Percentiles rank a stretch among this genome's conserved stretches.
These are phyloP conservation scores for Uronychia setigera DNA, from an alignment of 73 alveolate species.

Conservation along the genomic window DNA sequence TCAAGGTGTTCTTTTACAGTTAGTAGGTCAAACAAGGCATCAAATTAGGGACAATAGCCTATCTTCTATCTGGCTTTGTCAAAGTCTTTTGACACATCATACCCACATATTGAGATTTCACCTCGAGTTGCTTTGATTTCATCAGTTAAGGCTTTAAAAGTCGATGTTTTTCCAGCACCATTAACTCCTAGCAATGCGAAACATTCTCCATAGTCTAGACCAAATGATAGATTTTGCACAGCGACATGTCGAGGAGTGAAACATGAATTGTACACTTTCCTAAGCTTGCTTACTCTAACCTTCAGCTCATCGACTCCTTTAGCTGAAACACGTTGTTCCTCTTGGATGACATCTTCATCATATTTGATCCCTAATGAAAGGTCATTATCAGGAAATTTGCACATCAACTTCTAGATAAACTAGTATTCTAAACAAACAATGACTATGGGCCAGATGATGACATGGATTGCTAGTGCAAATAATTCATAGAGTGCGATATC, in stretches of 20 bases:
- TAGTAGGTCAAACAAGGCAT: conserved; percentile 79
- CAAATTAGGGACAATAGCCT: conserved; percentile 93
- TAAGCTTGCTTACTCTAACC: conserved; percentile 65
- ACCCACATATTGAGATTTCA: conserved; percentile 56
- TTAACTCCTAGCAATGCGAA: conserved; percentile 97
- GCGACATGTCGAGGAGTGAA: conserved; percentile 63
- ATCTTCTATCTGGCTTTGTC: conserved; percentile 68
- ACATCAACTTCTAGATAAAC: neutral
- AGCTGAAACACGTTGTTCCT: conserved; percentile 32
- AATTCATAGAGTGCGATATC: too few species aligned
- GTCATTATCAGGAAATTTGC: neutral
- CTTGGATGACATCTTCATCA: conserved; percentile 50
- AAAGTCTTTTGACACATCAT: conserved; percentile 38
- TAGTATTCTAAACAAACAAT: neutral
- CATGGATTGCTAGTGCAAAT: too few species aligned
- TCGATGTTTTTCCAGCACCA: conserved; percentile 99
- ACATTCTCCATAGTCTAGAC: conserved; percentile 96
- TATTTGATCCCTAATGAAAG: neutral
- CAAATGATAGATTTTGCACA: conserved; percentile 85
- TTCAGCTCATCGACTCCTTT: conserved; percentile 24
- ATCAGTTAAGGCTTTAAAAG: conserved; percentile 89
- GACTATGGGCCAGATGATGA: too few species aligned
- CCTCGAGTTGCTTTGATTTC: conserved; percentile 75
- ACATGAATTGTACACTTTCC: conserved; percentile 58
- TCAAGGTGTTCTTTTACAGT: conserved; percentile 85